Evolutionary conservation across 129 eudicot species (phyloP).

Genomic region (Escallonia herrerae): DNA sequence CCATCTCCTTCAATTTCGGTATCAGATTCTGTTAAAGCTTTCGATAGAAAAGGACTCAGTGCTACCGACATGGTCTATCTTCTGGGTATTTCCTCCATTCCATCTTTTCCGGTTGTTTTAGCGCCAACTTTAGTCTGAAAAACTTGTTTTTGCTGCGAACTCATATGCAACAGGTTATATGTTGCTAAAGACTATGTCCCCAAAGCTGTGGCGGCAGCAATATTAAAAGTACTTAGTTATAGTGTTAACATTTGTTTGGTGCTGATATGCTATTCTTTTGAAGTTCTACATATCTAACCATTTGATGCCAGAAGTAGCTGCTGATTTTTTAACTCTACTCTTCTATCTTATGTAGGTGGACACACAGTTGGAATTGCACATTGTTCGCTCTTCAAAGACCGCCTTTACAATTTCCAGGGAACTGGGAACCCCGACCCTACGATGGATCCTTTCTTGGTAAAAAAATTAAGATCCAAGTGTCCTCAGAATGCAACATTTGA

Average conservation of each 20-base stretch:
- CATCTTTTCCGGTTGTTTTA: no score
- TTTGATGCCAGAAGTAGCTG: no score
- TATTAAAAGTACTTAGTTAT: no score
- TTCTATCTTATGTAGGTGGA: constrained; percentile 27
- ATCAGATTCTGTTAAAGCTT: constrained; percentile 24
- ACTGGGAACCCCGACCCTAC: constrained; percentile 49
- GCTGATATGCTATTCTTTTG: no score
- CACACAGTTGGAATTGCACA: constrained; percentile 58
- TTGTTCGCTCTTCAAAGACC: constrained; percentile 40
- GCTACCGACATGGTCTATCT: constrained; percentile 43
- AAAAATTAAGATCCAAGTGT: constrained; percentile 17
- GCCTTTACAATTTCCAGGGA: constrained; percentile 52
- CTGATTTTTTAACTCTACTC: background rate
- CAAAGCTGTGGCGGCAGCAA: no score
- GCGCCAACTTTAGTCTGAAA: no score
- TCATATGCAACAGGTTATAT: no score
- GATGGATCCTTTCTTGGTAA: constrained; percentile 25
- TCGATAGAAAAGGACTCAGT: constrained; percentile 25
- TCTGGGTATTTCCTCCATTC: constrained; percentile 23
- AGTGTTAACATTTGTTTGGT: no score
- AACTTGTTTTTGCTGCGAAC: no score
- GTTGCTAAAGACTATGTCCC: no score
- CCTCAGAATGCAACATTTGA: constrained; percentile 26
- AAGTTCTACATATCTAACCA: no score
- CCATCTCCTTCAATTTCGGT: constrained; percentile 46